Evolutionary conservation across 2,329 filamentous ascomycete species (phyloP), one percentile per base, ranked within the genome.

Genomic region (Sporothrix brasiliensis): DNA sequence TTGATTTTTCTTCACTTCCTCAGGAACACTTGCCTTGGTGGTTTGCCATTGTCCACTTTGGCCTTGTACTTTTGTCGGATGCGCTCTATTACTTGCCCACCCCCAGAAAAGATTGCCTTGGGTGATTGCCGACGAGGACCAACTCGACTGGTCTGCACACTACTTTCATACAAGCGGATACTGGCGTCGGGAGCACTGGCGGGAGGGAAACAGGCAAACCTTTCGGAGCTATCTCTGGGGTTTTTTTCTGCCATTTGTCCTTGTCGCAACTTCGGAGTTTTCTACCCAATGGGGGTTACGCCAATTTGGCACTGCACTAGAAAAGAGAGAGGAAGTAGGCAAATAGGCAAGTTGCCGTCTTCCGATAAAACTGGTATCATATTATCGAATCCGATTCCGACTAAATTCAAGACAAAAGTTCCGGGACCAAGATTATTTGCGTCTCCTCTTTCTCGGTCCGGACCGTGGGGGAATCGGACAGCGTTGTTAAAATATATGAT

Each of bases 221-320:
- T 60, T 39, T 67, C 65, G 50, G 49, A 54, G 65, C 54, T 66
- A 50, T 69, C 44, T 69, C 41, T 49, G 4, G 3, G n/a, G 3
- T 30, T 30, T 30, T 30, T 30, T 30, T 30, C 27, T 30, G 27
- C 27, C 27, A 41, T 27, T 52, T 50, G 19, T n/a, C 44, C 19
- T 61, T 19, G 39, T 67, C 27, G 21, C 16, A 67, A 52, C 27
- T 49, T 54, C 58, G 58, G 58, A 34, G 30, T 58, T 39, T 69
- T 69, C 54, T 69, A 52, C 68, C 67, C 69, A 52, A 50, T 60
- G 47, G 39, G 56, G 49, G 3, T 50, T 16, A 41, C 65, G 65
- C 24, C n/a, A 53, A 54, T 41, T 44, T 41, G 24, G 24, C 44
- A 50, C 27, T 5, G 24, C 44, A 50, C 27, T 5, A 30, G 24